Percentiles rank a stretch among this genome's conserved stretches.
Conservation (phyloP, 2,329 filamentous ascomycete genomes). For the Botrytis hyacinthi region DNA sequence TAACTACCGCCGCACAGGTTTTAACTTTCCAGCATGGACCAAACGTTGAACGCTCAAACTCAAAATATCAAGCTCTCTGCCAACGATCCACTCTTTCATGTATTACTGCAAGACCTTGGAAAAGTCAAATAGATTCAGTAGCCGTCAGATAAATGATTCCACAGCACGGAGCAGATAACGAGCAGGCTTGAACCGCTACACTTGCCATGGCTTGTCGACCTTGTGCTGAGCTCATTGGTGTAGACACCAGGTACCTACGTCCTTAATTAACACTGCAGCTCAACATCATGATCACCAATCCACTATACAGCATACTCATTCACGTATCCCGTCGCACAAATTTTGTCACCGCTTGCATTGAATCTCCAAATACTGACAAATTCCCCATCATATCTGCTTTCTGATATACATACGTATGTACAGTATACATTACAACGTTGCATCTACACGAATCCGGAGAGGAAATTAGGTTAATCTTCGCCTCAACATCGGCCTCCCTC, state of each 20-base stretch:
- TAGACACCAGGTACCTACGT: background rate
- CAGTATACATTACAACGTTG: background rate
- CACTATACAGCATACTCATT: background rate
- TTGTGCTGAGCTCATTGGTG: background rate
- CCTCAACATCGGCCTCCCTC: background rate
- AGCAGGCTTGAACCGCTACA: background rate
- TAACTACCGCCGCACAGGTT: background rate
- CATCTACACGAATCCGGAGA: background rate
- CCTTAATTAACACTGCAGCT: background rate
- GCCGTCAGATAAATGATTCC: background rate
- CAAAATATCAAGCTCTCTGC: background rate
- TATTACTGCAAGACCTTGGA: background rate
- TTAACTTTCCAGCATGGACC: background rate
- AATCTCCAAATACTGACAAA: background rate
- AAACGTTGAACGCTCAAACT: background rate
- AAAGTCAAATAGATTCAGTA: background rate
- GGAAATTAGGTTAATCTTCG: slow-evolving; percentile 12
- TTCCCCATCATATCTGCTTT: background rate
- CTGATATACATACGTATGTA: background rate
- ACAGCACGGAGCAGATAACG: background rate
- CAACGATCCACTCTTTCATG: background rate
- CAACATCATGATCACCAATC: background rate
- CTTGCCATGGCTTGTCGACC: background rate
- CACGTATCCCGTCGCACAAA: background rate
- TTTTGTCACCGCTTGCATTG: background rate